Base-by-base conservation (phyloP, 1,139 yeast genomes). In the Scheffersomyces quercinus region DNA sequence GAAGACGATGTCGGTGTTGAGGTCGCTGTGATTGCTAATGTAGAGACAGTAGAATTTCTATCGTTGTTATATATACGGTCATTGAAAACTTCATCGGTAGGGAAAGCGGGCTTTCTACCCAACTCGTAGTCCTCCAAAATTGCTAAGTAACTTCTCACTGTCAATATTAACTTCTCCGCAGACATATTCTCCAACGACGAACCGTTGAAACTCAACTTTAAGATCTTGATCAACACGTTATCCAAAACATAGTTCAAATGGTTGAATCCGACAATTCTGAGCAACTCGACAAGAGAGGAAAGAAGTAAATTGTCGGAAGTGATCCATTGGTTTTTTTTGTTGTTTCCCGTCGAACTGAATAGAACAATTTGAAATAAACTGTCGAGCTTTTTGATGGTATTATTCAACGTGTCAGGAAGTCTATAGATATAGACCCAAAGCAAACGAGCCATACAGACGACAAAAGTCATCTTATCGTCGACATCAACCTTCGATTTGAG, bases 381-480 rank as follows among this genome's bases (percentile, higher is more conserved):
- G 47, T 74, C 70, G 53, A 68, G 57, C 50, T 64, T 58, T 60
- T 89, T 85, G 2, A 91, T 82, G 0, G 96, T 90, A 47, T 87
- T 85, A 59, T 91, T 91, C 52, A 91, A 70, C 0, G 97, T 86
- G 54, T 95, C 99, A 0, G 96, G 80, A 50, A 91, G 82, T 47
- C 99, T 75, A 61, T 85, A 88, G 29, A 91, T 68, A 57, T 87
- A 93, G 0, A 91, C 96, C 99, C 99, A 95, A 0, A 87, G 64
- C 30, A 95, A 68, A 44, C 97, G 70, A 0, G 96, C 77, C 7
- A 83, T 66, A 42, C 93, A 85, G 0, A 81, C 79, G 11, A 88
- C 76, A 41, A 82, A 77, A 1, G 81, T 78, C 1, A 80, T 72
- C 49, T 84, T 83, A 45, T 87, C 95, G 24, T 80, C 82, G 33